A percentile compares a stretch with the other conserved stretches of the same genome.
These are phyloP conservation scores for Aspergillus thermomutatus DNA, from an alignment of 2,329 filamentous ascomycete genomes.

Conservation along the genomic window DNA sequence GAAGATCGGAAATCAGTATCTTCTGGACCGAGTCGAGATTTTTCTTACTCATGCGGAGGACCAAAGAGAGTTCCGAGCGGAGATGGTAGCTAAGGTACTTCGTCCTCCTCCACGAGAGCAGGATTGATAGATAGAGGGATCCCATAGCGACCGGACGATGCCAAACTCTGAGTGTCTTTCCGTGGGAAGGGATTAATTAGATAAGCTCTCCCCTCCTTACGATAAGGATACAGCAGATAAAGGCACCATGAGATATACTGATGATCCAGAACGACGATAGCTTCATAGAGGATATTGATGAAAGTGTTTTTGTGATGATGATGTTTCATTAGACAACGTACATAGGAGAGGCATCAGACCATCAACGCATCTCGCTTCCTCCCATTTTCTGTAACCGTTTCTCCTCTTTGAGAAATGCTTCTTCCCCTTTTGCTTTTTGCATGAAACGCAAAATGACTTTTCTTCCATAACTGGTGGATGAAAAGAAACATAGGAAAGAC, in stretches of 20 bases:
- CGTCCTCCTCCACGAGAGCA: too few relatives aligned
- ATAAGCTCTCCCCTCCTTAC: not conserved
- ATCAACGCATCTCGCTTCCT: constrained; percentile 5
- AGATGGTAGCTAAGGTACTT: not conserved
- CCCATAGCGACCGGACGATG: too few relatives aligned
- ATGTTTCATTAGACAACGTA: constrained; percentile 3
- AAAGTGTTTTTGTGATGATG: not conserved
- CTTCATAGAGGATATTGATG: too few relatives aligned
- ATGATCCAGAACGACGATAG: not conserved
- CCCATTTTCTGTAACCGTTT: constrained; percentile 1
- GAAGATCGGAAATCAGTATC: not conserved
- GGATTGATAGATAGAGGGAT: too few relatives aligned
- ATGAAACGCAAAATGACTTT: constrained; percentile 1
- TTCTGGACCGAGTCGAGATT: not conserved
- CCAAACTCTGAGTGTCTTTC: not conserved
- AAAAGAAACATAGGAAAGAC: constrained; percentile 10
- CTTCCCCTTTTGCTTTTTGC: constrained; percentile 1
- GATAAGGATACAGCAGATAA: not conserved
- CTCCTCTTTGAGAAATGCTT: not conserved
- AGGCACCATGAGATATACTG: not conserved
- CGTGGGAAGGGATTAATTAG: not conserved
- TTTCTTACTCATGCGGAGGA: not conserved
- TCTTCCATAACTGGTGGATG: not conserved
- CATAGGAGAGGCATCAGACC: constrained; percentile 14
- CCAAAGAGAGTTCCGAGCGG: not conserved